These are phyloP conservation scores for Oxyria digyna DNA, from an alignment of 148 eudicot genomes.

Conservation along the genomic window DNA sequence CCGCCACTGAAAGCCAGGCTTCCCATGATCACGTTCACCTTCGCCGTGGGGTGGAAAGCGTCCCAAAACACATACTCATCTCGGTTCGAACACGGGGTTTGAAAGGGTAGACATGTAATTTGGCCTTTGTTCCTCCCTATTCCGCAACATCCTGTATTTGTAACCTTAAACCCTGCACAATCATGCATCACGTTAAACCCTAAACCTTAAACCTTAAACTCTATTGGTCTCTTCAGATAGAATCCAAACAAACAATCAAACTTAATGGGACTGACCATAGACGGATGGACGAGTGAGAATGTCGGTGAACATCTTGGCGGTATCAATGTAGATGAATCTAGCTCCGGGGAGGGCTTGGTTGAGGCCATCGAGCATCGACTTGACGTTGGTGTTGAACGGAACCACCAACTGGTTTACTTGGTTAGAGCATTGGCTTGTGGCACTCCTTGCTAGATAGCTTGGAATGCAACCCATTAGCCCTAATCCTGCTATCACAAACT, in stretches of 20 bases:
- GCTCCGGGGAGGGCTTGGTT: slow-evolving; percentile 48
- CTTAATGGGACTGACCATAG: slow-evolving; percentile 29
- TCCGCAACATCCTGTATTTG: slow-evolving; percentile 70
- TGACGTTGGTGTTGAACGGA: slow-evolving; percentile 65
- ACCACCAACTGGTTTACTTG: slow-evolving; percentile 54
- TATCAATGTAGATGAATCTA: slow-evolving; percentile 46
- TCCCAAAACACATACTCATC: slow-evolving; percentile 80
- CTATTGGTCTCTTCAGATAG: no score
- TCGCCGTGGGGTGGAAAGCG: slow-evolving; percentile 81
- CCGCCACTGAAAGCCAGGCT: slow-evolving; percentile 61
- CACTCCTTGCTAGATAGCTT: slow-evolving; percentile 56
- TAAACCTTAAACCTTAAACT: background rate
- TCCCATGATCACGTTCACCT: slow-evolving; percentile 64
- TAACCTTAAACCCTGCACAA: slow-evolving; percentile 49
- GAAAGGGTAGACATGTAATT: slow-evolving; percentile 77
- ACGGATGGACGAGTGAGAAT: slow-evolving; percentile 39
- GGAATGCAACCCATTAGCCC: slow-evolving; percentile 92
- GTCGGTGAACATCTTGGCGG: slow-evolving; percentile 53
- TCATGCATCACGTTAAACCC: background rate
- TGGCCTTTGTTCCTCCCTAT: slow-evolving; percentile 82
- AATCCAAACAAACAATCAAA: background rate
- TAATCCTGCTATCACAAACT: slow-evolving; percentile 65
- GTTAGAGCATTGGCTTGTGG: slow-evolving; percentile 37
- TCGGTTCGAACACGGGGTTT: slow-evolving; percentile 59
- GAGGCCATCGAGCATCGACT: slow-evolving; percentile 52